Evolutionary conservation across 1,139 yeast genomes (phyloP).

Genomic region (Yamadazyma membranifaciens): DNA sequence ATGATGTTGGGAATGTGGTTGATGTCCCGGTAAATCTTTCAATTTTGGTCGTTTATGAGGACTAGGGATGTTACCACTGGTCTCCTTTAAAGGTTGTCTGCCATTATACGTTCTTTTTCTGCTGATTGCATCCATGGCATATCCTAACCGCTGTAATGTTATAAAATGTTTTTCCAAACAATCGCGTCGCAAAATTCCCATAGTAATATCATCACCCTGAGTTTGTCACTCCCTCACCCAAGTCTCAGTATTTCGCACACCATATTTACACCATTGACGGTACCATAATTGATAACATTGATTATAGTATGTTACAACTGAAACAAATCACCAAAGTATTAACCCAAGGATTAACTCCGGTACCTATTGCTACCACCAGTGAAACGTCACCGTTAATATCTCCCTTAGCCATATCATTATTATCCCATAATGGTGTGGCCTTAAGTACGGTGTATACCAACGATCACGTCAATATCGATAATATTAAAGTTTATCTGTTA

Average conservation of each 20-base stretch:
- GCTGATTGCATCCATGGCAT: conserved; percentile 12
- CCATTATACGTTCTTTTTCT: conserved; percentile 13
- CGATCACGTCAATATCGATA: conserved; percentile 32
- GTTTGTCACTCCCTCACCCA: neutral
- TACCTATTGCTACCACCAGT: conserved; percentile 7
- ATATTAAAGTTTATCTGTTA: conserved; percentile 45
- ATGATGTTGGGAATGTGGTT: neutral
- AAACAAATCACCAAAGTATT: conserved; percentile 43
- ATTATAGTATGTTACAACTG: conserved; percentile 43
- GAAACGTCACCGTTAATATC: conserved; percentile 10
- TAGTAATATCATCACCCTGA: neutral
- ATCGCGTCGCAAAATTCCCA: conserved; percentile 5
- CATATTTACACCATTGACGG: neutral
- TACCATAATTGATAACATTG: too few relatives aligned
- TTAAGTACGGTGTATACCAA: conserved; percentile 32
- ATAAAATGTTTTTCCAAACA: conserved; percentile 2
- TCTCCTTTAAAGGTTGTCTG: conserved; percentile 44
- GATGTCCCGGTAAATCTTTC: neutral
- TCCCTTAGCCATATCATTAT: conserved; percentile 42
- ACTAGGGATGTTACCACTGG: conserved; percentile 42
- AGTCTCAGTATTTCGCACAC: neutral
- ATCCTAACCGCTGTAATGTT: conserved; percentile 2
- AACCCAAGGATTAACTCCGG: conserved; percentile 38
- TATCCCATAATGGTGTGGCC: conserved; percentile 43
- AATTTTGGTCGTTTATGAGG: conserved; percentile 29